Percentiles rank a stretch among this genome's conserved stretches.
phyloP scores from a whole-genome alignment of 2,329 filamentous ascomycete species.

The Exophiala aquamarina region DNA sequence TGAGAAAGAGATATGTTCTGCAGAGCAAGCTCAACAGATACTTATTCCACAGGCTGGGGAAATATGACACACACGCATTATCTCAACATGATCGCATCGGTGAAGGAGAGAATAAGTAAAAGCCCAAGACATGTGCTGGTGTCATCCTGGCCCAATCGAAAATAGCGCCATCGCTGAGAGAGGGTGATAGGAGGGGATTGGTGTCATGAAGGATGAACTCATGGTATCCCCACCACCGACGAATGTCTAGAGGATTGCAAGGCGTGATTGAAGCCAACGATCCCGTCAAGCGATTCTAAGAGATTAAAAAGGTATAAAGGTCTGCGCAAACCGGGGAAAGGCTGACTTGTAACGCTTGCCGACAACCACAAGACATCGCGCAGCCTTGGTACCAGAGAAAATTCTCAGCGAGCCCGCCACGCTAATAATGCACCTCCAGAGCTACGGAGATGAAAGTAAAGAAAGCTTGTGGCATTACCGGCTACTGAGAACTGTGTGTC shows the following conservation, averaged over 20 bases:
- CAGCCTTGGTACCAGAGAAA: not conserved
- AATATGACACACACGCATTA: too few species aligned
- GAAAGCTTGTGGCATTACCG: too few species aligned
- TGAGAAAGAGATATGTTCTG: too few species aligned
- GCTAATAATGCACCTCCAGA: too few species aligned
- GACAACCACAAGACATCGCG: not conserved
- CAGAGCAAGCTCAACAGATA: too few species aligned
- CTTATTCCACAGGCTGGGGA: too few species aligned
- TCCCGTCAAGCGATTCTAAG: not conserved
- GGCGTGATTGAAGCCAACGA: not conserved
- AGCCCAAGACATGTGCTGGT: too few species aligned
- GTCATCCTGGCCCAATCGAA: not conserved
- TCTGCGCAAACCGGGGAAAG: not conserved
- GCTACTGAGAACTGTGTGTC: too few species aligned
- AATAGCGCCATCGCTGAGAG: not conserved
- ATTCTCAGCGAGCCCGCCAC: too few species aligned
- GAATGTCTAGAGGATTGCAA: not conserved
- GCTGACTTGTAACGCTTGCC: not conserved
- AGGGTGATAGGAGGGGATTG: not conserved
- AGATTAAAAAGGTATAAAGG: not conserved
- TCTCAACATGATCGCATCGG: too few species aligned
- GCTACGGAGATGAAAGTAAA: too few species aligned
- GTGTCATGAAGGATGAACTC: not conserved
- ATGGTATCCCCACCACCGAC: not conserved
- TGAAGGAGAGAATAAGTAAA: too few species aligned